phyloP scores from a whole-genome alignment of 2,329 filamentous ascomycete species.

The Aspergillus hortae region DNA sequence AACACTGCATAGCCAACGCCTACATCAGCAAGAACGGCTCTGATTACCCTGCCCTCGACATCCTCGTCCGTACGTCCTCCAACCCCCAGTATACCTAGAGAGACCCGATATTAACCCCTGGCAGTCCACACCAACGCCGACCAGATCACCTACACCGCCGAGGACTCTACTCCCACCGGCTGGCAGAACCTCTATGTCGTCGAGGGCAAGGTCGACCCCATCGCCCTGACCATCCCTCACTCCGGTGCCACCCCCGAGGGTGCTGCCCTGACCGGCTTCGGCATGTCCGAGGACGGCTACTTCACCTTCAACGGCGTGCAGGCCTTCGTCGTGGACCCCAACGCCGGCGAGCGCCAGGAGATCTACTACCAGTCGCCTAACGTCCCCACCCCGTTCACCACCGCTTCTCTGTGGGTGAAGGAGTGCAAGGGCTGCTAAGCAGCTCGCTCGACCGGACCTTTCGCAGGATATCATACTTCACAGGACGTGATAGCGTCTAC shows the following conservation, averaged over 20 bases:
- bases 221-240: slow-evolving; percentile 4
- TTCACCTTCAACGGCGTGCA: slow-evolving; percentile 3
- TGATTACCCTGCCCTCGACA: neutral
- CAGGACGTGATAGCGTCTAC: too few species aligned
- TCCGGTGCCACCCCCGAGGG: neutral
- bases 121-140: neutral
- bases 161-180: neutral
- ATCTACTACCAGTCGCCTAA: neutral
- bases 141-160: slow-evolving; percentile 1
- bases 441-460: neutral
- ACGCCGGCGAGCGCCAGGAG: neutral
- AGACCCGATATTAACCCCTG: neutral
- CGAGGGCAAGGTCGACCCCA: neutral
- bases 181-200: slow-evolving; percentile 6
- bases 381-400: neutral
- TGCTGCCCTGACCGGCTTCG: slow-evolving; percentile 1
- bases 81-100: neutral
- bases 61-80: slow-evolving; percentile 3
- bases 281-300: slow-evolving; percentile 4
- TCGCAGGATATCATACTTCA: neutral
- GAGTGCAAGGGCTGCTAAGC: slow-evolving; percentile 4
- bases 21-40: neutral
- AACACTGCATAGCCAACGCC: slow-evolving; percentile 1
- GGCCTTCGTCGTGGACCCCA: neutral
- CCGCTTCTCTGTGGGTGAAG: slow-evolving; percentile 5